phyloP scores from a whole-genome alignment of 2,329 filamentous ascomycete genomes.

The Camptophora hylomeconis region DNA sequence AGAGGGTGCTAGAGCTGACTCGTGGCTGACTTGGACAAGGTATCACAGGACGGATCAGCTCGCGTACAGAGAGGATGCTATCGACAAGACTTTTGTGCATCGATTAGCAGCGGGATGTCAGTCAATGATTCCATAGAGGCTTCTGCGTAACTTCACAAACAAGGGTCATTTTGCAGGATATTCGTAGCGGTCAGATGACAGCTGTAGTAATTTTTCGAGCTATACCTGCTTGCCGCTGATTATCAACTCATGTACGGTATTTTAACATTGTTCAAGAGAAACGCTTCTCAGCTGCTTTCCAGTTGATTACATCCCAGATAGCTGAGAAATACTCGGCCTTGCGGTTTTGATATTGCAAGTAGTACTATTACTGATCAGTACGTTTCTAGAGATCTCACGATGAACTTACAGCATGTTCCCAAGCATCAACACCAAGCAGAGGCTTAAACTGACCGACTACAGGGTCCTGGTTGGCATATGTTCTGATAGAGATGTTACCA shows the following conservation, averaged over 20 bases:
- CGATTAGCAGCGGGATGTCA: constrained; percentile 9
- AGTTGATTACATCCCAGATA: constrained; percentile 93
- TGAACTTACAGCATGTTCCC: constrained; percentile 60
- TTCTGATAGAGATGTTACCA: constrained; percentile 42
- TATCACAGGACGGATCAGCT: constrained; percentile 6
- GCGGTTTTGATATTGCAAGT: constrained; percentile 87
- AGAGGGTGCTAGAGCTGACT: constrained; percentile 7
- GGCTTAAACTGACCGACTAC: constrained; percentile 73
- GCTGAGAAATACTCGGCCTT: constrained; percentile 92
- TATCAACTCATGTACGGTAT: too few relatives aligned
- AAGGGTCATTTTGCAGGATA: too few relatives aligned
- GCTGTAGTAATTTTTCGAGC: too few relatives aligned
- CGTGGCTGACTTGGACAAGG: constrained; percentile 11
- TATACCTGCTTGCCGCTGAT: too few relatives aligned
- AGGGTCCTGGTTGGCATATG: constrained; percentile 78
- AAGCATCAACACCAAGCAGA: constrained; percentile 80
- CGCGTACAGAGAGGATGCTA: constrained; percentile 9
- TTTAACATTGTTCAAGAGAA: too few relatives aligned
- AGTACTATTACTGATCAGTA: constrained; percentile 18
- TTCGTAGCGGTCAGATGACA: too few relatives aligned
- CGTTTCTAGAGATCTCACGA: too few relatives aligned
- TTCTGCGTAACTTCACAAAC: too few relatives aligned
- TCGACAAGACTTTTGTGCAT: constrained; percentile 8
- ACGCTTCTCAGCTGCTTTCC: constrained; percentile 74
- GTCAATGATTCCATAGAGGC: too few relatives aligned